phyloP scores from a whole-genome alignment of 768 basidiomycete genomes.

The Auricularia cornea region DNA sequence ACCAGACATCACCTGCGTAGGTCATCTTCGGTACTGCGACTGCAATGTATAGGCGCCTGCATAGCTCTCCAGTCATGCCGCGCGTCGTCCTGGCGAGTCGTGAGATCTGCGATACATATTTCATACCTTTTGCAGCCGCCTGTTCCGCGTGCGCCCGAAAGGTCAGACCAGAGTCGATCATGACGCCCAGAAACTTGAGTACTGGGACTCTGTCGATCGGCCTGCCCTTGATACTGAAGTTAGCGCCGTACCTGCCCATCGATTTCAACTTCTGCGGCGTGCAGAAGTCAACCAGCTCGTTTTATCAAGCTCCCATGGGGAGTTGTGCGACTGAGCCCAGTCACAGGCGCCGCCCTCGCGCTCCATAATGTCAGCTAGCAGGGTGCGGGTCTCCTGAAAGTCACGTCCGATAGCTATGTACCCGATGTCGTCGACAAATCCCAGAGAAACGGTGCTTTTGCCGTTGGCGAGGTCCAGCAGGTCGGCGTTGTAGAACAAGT shows the following conservation, averaged over 20 bases:
- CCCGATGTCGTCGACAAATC: too few species aligned
- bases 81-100: too few species aligned
- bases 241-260: conserved; percentile 8
- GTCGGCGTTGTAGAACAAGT: conserved; percentile 15
- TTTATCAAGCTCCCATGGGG: conserved; percentile 25
- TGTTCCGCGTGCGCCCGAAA: conserved; percentile 10
- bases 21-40: too few species aligned
- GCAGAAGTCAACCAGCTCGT: conserved; percentile 20
- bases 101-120: too few species aligned
- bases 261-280: not conserved
- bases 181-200: conserved; percentile 9
- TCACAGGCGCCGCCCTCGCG: conserved; percentile 14
- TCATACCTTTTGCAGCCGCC: not conserved
- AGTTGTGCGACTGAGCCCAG: conserved; percentile 24
- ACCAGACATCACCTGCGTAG: not conserved
- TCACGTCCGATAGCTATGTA: conserved; percentile 17
- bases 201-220: conserved; percentile 1
- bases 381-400: conserved; percentile 16
- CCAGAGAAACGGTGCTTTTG: conserved; percentile 12
- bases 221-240: conserved; percentile 24
- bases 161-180: conserved; percentile 7
- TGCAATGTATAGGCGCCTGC: too few species aligned
- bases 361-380: conserved; percentile 20
- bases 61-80: too few species aligned
- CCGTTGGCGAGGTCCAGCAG: conserved; percentile 9